Evolutionary conservation across 192 early-diverging fungal species (phyloP).

Genomic region (Dimargaris verticillata): DNA sequence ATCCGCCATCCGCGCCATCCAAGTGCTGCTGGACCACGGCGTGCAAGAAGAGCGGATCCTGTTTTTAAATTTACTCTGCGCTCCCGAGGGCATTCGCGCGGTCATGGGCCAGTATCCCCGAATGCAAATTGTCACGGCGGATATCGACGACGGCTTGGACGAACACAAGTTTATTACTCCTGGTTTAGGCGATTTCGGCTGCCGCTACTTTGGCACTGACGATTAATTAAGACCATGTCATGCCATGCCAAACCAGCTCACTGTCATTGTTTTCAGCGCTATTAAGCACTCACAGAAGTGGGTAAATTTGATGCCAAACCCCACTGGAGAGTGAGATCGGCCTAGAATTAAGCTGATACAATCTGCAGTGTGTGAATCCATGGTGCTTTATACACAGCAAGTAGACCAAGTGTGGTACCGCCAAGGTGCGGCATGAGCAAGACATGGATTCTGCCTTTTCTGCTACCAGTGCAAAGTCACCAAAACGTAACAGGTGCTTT

Average conservation of each 20-base stretch:
- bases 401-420: too few relatives aligned
- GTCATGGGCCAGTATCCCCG: slow-evolving; percentile 55
- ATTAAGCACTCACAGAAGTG: neutral
- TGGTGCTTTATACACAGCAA: neutral
- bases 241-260: neutral
- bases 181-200: slow-evolving; percentile 85
- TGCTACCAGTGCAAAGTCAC: too few relatives aligned
- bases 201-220: slow-evolving; percentile 74
- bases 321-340: neutral
- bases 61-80: slow-evolving; percentile 80
- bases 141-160: slow-evolving; percentile 70
- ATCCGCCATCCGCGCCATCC: slow-evolving; percentile 79
- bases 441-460: too few relatives aligned
- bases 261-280: neutral
- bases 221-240: slow-evolving; percentile 15
- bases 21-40: slow-evolving; percentile 69
- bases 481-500: too few relatives aligned
- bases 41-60: slow-evolving; percentile 73
- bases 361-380: neutral
- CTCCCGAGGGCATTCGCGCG: slow-evolving; percentile 66
- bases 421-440: too few relatives aligned
- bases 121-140: slow-evolving; percentile 75
- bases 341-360: neutral
- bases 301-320: neutral
- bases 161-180: slow-evolving; percentile 76